phyloP scores from a whole-genome alignment of 495 filamentous ascomycete genomes.

The Talaromyces thailandensis region DNA sequence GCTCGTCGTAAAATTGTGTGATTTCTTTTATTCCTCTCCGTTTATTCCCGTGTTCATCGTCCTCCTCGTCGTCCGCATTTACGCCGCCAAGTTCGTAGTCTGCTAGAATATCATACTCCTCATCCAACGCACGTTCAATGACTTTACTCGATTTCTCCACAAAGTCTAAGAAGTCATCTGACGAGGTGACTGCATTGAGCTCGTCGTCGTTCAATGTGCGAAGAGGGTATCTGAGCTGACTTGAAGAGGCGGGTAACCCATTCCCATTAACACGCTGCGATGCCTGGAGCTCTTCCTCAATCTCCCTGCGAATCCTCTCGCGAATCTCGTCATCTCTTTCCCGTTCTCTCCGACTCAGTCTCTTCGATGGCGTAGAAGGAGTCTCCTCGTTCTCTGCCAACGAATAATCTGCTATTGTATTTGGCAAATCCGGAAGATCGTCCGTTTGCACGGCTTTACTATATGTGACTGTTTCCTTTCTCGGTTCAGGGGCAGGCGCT shows the following conservation, averaged over 20 bases:
- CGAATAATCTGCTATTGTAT: constrained; percentile 44
- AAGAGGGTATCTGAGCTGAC: constrained; percentile 61
- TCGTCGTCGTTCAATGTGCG: constrained; percentile 78
- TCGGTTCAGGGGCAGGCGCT: constrained; percentile 60
- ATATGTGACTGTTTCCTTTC: constrained; percentile 79
- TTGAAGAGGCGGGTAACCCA: constrained; percentile 32
- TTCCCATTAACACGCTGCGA: constrained; percentile 49
- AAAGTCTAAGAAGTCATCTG: constrained; percentile 89
- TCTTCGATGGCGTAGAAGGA: constrained; percentile 42
- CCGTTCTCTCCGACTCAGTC: constrained; percentile 63
- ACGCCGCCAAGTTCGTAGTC: constrained; percentile 77
- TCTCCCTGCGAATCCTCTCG: constrained; percentile 74
- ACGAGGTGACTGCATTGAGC: constrained; percentile 80
- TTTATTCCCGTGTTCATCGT: constrained; percentile 74
- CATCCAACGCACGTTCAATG: constrained; percentile 88
- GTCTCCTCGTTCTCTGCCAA: constrained; percentile 53
- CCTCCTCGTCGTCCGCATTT: constrained; percentile 66
- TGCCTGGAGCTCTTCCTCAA: constrained; percentile 81
- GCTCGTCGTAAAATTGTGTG: constrained; percentile 85
- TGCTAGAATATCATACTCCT: constrained; percentile 88
- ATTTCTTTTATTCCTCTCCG: constrained; percentile 77
- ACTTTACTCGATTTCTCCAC: constrained; percentile 94
- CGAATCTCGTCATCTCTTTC: constrained; percentile 84
- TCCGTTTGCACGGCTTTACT: constrained; percentile 91
- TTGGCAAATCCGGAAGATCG: constrained; percentile 18